Evolutionary conservation across 1,284 basidiomycete genomes (phyloP).

Genomic region (Flammula alnicola): DNA sequence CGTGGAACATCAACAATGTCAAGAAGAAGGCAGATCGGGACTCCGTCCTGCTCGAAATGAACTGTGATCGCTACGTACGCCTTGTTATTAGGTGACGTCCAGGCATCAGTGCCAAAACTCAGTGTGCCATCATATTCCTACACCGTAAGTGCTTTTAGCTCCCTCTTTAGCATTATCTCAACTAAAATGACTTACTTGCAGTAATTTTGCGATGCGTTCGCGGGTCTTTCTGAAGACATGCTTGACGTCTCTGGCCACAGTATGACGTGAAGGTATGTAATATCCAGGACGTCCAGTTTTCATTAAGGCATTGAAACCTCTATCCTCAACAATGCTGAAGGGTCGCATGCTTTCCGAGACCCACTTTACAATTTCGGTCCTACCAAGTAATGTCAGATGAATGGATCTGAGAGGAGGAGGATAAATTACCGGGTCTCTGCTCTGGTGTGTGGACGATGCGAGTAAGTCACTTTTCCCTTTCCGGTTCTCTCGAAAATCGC

Average conservation of each 20-base stretch:
- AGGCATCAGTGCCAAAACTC: too few species aligned
- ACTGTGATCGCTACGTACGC: too few species aligned
- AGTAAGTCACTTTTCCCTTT: constrained; percentile 31
- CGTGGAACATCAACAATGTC: too few species aligned
- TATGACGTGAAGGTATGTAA: constrained; percentile 10
- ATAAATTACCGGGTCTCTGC: constrained; percentile 21
- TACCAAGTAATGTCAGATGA: not conserved
- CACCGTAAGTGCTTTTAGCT: too few species aligned
- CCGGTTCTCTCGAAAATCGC: too few species aligned
- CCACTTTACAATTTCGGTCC: constrained; percentile 14
- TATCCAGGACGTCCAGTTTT: constrained; percentile 11
- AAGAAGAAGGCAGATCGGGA: too few species aligned
- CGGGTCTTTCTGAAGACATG: constrained; percentile 5
- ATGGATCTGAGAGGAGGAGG: not conserved
- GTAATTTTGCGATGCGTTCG: constrained; percentile 10
- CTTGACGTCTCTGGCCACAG: constrained; percentile 13
- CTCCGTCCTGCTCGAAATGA: too few species aligned
- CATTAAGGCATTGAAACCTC: constrained; percentile 9
- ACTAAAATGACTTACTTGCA: too few species aligned
- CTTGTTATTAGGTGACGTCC: too few species aligned
- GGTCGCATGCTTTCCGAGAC: constrained; percentile 9
- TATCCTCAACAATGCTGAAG: constrained; percentile 12
- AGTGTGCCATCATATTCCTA: too few species aligned
- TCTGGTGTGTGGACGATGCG: constrained; percentile 24
- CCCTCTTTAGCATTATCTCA: too few species aligned